Percentiles rank a stretch among this genome's conserved stretches.
Evolutionary conservation across 306 rosid species (phyloP).

Genomic region (Acacia confusa): DNA sequence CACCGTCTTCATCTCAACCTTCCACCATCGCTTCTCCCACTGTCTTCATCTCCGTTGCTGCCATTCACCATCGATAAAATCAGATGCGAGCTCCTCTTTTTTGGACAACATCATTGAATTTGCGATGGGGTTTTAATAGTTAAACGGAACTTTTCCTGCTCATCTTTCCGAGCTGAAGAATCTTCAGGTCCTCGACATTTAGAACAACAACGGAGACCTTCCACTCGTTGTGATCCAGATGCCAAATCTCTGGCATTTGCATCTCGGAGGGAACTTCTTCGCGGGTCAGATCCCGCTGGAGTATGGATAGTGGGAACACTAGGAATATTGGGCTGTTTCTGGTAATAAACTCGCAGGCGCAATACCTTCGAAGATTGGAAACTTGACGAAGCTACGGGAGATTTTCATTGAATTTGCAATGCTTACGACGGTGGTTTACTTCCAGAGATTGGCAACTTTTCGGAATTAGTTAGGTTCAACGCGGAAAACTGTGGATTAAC

Average conservation of each 20-base stretch:
- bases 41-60: too few relatives aligned
- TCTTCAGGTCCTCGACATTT: conserved; percentile 66
- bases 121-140: not conserved
- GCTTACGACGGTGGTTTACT: conserved; percentile 71
- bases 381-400: conserved; percentile 60
- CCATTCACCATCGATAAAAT: too few relatives aligned
- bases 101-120: too few relatives aligned
- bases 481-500: conserved; percentile 77
- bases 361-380: conserved; percentile 78
- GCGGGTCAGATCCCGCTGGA: conserved; percentile 64
- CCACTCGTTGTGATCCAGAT: conserved; percentile 56
- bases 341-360: conserved; percentile 67
- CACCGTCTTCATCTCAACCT: too few relatives aligned
- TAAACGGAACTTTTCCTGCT: conserved; percentile 62
- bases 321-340: conserved; percentile 77
- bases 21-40: too few relatives aligned
- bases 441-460: conserved; percentile 70
- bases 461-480: conserved; percentile 61
- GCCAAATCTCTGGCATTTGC: conserved; percentile 66
- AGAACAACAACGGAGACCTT: conserved; percentile 73
- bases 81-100: too few relatives aligned
- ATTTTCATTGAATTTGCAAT: conserved; percentile 76
- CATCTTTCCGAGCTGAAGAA: conserved; percentile 47
- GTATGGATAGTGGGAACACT: conserved; percentile 51
- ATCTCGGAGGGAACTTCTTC: conserved; percentile 84